These are phyloP conservation scores for Ottelia alismoides DNA, from an alignment of 106 monocot genomes.

Conservation along the genomic window DNA sequence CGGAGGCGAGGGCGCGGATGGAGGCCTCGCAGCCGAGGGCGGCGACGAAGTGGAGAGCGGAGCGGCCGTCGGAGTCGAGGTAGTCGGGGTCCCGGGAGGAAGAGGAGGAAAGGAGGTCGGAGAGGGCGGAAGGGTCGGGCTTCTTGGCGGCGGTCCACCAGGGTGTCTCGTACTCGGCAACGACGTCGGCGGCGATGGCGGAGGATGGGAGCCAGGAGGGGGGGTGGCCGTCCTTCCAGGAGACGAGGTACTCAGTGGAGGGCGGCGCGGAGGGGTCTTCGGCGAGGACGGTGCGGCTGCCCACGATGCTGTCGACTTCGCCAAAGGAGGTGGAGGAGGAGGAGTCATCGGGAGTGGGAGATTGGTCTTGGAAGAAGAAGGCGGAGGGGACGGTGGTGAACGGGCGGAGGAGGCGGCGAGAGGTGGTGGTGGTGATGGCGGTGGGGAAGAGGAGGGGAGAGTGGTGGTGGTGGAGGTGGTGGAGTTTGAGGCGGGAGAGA, in stretches of 20 bases:
- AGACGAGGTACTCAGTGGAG: slow-evolving; percentile 53
- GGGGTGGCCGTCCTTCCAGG: slow-evolving; percentile 74
- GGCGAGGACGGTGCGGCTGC: slow-evolving; percentile 36
- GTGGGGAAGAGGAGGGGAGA: slow-evolving; percentile 1
- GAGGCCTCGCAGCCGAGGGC: slow-evolving; percentile 46
- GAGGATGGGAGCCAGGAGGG: slow-evolving; percentile 53
- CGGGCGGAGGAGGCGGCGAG: too few relatives aligned
- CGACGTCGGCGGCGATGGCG: slow-evolving; percentile 62
- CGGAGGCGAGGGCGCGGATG: slow-evolving; percentile 9
- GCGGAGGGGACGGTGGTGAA: not conserved
- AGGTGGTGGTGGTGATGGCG: not conserved
- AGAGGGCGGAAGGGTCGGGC: slow-evolving; percentile 46
- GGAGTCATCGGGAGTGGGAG: slow-evolving; percentile 2
- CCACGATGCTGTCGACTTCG: slow-evolving; percentile 65
- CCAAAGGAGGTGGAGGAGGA: slow-evolving; percentile 21
- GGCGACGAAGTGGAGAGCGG: slow-evolving; percentile 66
- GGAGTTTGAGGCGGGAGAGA: slow-evolving; percentile 33
- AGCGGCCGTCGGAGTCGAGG: slow-evolving; percentile 57
- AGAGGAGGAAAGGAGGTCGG: too few relatives aligned
- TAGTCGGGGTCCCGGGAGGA: slow-evolving; percentile 43
- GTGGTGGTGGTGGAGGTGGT: not conserved
- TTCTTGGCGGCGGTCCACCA: slow-evolving; percentile 87
- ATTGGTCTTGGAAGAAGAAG: slow-evolving; percentile 37
- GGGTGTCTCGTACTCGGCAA: slow-evolving; percentile 83
- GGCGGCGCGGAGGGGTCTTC: slow-evolving; percentile 24